Evolutionary conservation across 2,329 filamentous ascomycete genomes (phyloP).

Genomic region (Tolypocladium cylindrosporum): DNA sequence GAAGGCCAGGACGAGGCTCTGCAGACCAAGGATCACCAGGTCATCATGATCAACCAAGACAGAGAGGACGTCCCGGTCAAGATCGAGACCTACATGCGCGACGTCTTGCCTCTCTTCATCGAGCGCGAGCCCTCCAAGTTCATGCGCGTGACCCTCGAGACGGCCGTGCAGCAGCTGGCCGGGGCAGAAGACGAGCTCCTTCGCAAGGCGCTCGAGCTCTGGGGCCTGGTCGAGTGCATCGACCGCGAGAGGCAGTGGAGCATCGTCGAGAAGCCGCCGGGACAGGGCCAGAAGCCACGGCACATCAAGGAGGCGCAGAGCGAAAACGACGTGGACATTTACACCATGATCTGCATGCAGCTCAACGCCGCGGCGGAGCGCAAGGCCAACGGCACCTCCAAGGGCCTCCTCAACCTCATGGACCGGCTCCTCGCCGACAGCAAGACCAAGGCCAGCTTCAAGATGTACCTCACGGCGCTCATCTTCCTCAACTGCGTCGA

Average conservation of each 20-base stretch:
- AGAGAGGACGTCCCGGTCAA: conserved; percentile 49
- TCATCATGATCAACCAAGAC: conserved; percentile 51
- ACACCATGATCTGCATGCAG: conserved; percentile 53
- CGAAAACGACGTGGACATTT: conserved; percentile 44
- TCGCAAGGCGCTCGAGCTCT: conserved; percentile 50
- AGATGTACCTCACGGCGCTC: conserved; percentile 50
- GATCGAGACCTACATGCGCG: conserved; percentile 51
- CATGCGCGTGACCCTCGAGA: conserved; percentile 47
- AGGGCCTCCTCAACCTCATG: conserved; percentile 47
- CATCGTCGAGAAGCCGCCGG: conserved; percentile 37
- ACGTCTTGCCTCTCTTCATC: conserved; percentile 47
- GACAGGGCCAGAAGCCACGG: conserved; percentile 28
- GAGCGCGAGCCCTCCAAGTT: conserved; percentile 50
- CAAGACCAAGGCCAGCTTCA: conserved; percentile 48
- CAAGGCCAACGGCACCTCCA: conserved; percentile 50
- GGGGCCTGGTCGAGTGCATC: conserved; percentile 55
- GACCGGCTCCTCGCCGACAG: conserved; percentile 52
- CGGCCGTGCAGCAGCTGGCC: conserved; percentile 34
- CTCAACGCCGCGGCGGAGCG: conserved; percentile 55
- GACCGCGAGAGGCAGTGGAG: conserved; percentile 54
- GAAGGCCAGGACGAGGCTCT: conserved; percentile 23
- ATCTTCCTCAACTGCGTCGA: conserved; percentile 57
- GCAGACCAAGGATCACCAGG: conserved; percentile 22
- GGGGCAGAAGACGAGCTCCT: conserved; percentile 45
- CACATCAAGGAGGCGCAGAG: conserved; percentile 38